Base-by-base conservation (phyloP, 2,329 filamentous ascomycete species). In the Paraphaeosphaeria sporulosa region DNA sequence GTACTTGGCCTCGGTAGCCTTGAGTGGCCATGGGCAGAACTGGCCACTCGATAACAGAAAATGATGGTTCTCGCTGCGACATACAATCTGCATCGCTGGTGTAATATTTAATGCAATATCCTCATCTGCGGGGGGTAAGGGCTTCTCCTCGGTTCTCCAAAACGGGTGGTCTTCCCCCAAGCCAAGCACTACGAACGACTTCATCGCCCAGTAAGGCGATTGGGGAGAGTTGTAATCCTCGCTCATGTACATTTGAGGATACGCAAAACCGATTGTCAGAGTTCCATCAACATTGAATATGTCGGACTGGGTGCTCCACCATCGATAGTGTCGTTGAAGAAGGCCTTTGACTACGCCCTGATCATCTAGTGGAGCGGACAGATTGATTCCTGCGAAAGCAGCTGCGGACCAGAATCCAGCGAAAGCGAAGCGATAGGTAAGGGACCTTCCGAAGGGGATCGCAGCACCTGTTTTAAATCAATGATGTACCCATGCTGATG, bases 141-240 rank as follows among this genome's bases (percentile, higher is more conserved):
- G 76, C 57, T 81, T 78, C 9, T 86, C 81, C 2, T 79, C 59
- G 0, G 72, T 66, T 0, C 65, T 68, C 84, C 85, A 87, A 56
- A 87, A 86, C 0, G 73, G 66, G 49, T 84, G 74, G 0, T 69
- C 61, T 1, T 66, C 61, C 0, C 73, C 61, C 0, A 86, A 58
- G 0, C 73, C 76, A 0, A 84, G 68, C 0, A 77, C 78, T 0
- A 85, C 71, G 3, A 86, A 78, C 0, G 81, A 80, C 58, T 86
- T 86, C 23, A 86, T 70, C 8, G 79, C 81, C 85, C 84, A 86
- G 64, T 86, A 87, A 0, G 80, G 76, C 0, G 84, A 86, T 60
- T 86, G 84, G 0, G 84, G 83, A 1, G 84, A 86, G 65, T 86
- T 86, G 69, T 87, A 86, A 62, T 85, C 82, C 66, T 87, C 85